These are phyloP conservation scores for Colletotrichum trifolii DNA, from an alignment of 2,329 filamentous ascomycete genomes.

Conservation along the genomic window DNA sequence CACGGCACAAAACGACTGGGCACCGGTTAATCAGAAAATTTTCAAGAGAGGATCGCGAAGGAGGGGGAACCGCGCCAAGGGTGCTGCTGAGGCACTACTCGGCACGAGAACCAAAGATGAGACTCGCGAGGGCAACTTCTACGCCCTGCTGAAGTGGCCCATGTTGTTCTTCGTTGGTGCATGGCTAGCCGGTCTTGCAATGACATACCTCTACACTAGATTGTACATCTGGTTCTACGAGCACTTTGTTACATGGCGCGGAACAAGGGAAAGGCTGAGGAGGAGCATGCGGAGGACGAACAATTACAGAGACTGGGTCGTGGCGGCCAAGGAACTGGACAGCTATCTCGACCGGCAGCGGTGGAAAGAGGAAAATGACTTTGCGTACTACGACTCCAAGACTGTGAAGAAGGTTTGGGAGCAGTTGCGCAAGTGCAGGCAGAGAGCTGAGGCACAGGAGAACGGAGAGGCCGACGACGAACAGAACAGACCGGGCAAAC, in stretches of 20 bases:
- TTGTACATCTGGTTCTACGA: slow-evolving; percentile 95
- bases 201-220: slow-evolving; percentile 82
- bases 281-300: slow-evolving; percentile 76
- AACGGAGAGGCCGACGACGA: slow-evolving; percentile 49
- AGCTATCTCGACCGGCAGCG: slow-evolving; percentile 80
- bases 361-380: slow-evolving; percentile 84
- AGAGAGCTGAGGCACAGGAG: slow-evolving; percentile 65
- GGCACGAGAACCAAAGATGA: slow-evolving; percentile 82
- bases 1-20: slow-evolving; percentile 95
- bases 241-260: slow-evolving; percentile 89
- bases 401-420: slow-evolving; percentile 82
- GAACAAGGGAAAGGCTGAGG: slow-evolving; percentile 77
- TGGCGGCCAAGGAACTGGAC: slow-evolving; percentile 83
- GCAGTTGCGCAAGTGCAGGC: slow-evolving; percentile 76
- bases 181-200: slow-evolving; percentile 81
- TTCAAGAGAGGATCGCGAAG: slow-evolving; percentile 49
- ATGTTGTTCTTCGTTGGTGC: slow-evolving; percentile 81
- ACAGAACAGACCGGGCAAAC: slow-evolving; percentile 53
- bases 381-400: slow-evolving; percentile 87
- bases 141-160: slow-evolving; percentile 91
- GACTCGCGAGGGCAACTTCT: slow-evolving; percentile 92
- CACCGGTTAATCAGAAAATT: slow-evolving; percentile 82
- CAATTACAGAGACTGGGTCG: slow-evolving; percentile 86
- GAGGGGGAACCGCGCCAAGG: slow-evolving; percentile 51
- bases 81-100: slow-evolving; percentile 52